phyloP scores from a whole-genome alignment of 1,284 basidiomycete genomes.

The Clitocybe nebularis region DNA sequence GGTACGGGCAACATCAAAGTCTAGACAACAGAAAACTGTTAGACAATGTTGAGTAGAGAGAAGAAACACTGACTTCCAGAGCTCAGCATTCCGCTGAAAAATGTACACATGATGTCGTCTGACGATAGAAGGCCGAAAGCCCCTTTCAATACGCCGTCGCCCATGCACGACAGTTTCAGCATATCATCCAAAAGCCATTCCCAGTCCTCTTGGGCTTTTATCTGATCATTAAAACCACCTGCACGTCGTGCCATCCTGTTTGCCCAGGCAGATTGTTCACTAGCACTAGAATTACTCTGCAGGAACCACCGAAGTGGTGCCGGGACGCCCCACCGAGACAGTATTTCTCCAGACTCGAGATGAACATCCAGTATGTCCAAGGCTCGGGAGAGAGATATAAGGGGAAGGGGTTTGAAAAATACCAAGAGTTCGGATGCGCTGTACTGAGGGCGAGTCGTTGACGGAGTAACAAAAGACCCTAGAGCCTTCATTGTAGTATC shows the following conservation, averaged over 20 bases:
- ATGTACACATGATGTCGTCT: conserved; percentile 75
- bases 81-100: conserved; percentile 79
- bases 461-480: conserved; percentile 74
- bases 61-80: conserved; percentile 74
- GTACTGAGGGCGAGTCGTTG: conserved; percentile 53
- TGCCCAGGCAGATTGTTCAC: conserved; percentile 81
- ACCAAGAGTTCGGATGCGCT: conserved; percentile 70
- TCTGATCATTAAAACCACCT: conserved; percentile 49
- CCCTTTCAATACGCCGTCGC: conserved; percentile 58
- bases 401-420: conserved; percentile 79
- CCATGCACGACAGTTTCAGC: conserved; percentile 71
- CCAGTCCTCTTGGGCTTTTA: conserved; percentile 74
- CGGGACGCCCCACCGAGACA: conserved; percentile 81
- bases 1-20: conserved; percentile 71
- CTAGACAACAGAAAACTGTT: conserved; percentile 37
- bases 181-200: conserved; percentile 85
- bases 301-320: conserved; percentile 83
- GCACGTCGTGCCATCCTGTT: conserved; percentile 80
- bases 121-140: conserved; percentile 76
- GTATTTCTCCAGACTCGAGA: conserved; percentile 88
- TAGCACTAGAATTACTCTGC: conserved; percentile 62
- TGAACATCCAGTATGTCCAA: conserved; percentile 91
- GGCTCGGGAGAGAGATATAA: conserved; percentile 70
- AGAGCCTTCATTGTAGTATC: conserved; percentile 80
- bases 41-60: conserved; percentile 10